phyloP scores from a whole-genome alignment of 164 flowering plant genomes.

The Stephania cephalantha region DNA sequence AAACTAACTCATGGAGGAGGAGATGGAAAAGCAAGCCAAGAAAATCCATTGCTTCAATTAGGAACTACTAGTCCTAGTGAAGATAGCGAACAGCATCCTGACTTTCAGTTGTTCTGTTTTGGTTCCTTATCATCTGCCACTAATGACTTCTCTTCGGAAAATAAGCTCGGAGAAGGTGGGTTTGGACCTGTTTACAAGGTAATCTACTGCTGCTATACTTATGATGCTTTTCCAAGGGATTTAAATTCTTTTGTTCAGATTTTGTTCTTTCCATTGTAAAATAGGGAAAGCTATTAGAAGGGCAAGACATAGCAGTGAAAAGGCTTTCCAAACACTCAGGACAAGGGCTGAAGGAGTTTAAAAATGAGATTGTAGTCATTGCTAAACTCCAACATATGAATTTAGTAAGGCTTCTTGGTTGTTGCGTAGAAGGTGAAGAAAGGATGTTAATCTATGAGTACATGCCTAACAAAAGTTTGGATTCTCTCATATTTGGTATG shows the following conservation, averaged over 20 bases:
- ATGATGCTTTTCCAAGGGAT: too few relatives aligned
- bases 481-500: conserved; percentile 11
- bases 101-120: neutral
- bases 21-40: neutral
- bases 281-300: neutral
- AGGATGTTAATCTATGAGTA: conserved; percentile 17
- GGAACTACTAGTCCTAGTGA: neutral
- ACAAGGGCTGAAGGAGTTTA: conserved; percentile 16
- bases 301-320: conserved; percentile 12
- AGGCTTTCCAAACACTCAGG: conserved; percentile 6
- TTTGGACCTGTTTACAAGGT: conserved; percentile 6
- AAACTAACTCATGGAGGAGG: neutral
- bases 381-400: conserved; percentile 16
- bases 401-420: conserved; percentile 13
- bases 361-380: conserved; percentile 13
- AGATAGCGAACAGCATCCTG: neutral
- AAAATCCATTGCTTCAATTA: neutral
- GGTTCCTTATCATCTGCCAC: neutral
- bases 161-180: conserved; percentile 6
- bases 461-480: conserved; percentile 15
- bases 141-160: neutral
- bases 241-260: too few relatives aligned
- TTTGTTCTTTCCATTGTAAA: too few relatives aligned
- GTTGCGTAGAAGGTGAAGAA: conserved; percentile 11
- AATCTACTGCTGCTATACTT: neutral